Conservation (phyloP, 768 basidiomycete genomes). For the Gelatoporia subvermispora region DNA sequence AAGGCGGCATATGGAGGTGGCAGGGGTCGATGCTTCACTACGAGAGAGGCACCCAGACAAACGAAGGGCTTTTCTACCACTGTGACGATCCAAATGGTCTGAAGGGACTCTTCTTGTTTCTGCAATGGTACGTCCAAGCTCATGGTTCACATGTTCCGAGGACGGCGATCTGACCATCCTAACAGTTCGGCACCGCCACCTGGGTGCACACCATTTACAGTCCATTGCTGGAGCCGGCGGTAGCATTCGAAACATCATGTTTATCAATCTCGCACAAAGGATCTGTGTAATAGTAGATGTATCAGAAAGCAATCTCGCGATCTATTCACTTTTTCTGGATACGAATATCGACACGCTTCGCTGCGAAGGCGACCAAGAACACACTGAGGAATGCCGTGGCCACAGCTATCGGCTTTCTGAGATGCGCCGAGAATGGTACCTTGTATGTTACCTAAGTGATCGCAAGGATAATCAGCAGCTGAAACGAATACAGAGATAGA, state of each 20-base stretch:
- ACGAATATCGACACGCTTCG: conserved; percentile 49
- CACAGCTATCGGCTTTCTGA: conserved; percentile 83
- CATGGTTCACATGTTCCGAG: neutral
- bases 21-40: conserved; percentile 47
- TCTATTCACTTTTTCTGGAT: conserved; percentile 34
- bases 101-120: conserved; percentile 45
- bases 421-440: conserved; percentile 72
- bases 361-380: conserved; percentile 46
- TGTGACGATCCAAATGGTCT: conserved; percentile 30
- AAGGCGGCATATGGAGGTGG: conserved; percentile 50
- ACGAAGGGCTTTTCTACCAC: conserved; percentile 41
- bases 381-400: conserved; percentile 63
- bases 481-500: conserved; percentile 1
- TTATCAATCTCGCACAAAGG: neutral
- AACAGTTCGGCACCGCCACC: conserved; percentile 32
- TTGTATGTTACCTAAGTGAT: conserved; percentile 75
- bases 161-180: neutral
- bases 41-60: conserved; percentile 37
- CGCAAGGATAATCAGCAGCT: neutral
- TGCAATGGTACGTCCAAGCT: conserved; percentile 38
- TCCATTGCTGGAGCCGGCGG: conserved; percentile 36
- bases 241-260: conserved; percentile 3
- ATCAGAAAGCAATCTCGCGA: neutral
- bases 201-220: conserved; percentile 37
- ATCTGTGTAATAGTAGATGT: neutral